These are phyloP conservation scores for Xylaria sp. DNA, from an alignment of 2,329 filamentous ascomycete species.

Conservation along the genomic window DNA sequence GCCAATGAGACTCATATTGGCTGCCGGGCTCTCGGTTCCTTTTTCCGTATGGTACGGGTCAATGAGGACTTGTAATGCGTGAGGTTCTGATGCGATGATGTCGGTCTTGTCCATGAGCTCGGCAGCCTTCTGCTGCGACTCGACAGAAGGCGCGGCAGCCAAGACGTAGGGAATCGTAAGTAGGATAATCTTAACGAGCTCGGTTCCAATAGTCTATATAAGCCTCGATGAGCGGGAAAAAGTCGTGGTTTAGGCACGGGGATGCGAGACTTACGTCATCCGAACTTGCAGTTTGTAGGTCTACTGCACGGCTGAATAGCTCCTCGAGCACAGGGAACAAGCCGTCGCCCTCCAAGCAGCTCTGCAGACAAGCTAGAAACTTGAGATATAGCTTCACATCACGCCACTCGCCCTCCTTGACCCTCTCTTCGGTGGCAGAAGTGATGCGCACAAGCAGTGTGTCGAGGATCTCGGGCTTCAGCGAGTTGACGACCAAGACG, in stretches of 20 bases:
- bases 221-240: slow-evolving; percentile 13
- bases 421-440: slow-evolving; percentile 70
- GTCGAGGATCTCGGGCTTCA: slow-evolving; percentile 78
- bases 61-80: slow-evolving; percentile 84
- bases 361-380: slow-evolving; percentile 87
- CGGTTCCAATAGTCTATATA: slow-evolving; percentile 73
- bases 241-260: background rate
- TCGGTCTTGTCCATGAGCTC: slow-evolving; percentile 93
- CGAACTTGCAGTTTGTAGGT: slow-evolving; percentile 90
- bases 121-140: slow-evolving; percentile 77
- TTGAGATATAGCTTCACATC: slow-evolving; percentile 91
- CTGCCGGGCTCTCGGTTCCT: slow-evolving; percentile 70
- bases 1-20: slow-evolving; percentile 76
- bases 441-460: slow-evolving; percentile 75
- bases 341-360: slow-evolving; percentile 83
- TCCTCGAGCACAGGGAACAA: slow-evolving; percentile 87
- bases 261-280: slow-evolving; percentile 77
- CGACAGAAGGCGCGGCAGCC: slow-evolving; percentile 72
- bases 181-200: slow-evolving; percentile 96
- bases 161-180: slow-evolving; percentile 93
- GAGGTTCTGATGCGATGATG: slow-evolving; percentile 89
- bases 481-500: slow-evolving; percentile 80
- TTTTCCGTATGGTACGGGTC: slow-evolving; percentile 81
- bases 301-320: slow-evolving; percentile 90
- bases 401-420: slow-evolving; percentile 83